phyloP scores from a whole-genome alignment of 192 early-diverging fungal species.

The Kappamyces sp. region DNA sequence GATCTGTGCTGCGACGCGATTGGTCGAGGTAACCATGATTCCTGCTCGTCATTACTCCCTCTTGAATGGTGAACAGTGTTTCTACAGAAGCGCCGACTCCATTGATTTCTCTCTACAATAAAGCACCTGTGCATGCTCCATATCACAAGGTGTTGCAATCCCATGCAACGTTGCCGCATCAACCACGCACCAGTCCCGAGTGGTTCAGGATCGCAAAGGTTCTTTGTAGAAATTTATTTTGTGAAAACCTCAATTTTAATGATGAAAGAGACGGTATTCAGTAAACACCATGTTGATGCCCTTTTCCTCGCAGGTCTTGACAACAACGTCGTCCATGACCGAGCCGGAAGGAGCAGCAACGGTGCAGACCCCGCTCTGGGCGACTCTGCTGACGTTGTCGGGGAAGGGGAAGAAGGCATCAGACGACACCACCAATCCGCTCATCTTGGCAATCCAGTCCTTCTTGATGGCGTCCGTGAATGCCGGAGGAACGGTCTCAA shows the following conservation, averaged over 20 bases:
- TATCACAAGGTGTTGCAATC: too few species aligned
- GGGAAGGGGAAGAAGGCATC: slow-evolving; percentile 99
- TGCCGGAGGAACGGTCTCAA: slow-evolving; percentile 70
- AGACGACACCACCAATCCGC: slow-evolving; percentile 77
- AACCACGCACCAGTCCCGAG: too few species aligned
- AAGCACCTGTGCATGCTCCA: too few species aligned
- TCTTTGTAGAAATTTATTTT: too few species aligned
- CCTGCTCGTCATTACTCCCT: too few species aligned
- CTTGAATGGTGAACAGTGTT: too few species aligned
- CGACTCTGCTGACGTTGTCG: slow-evolving; percentile 87
- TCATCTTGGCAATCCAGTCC: slow-evolving; percentile 63
- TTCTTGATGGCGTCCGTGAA: slow-evolving; percentile 76
- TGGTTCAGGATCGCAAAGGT: too few species aligned
- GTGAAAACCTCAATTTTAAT: slow-evolving; percentile 46
- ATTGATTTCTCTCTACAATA: too few species aligned
- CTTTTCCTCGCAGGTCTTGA: slow-evolving; percentile 74
- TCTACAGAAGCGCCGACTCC: too few species aligned
- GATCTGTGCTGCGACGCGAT: too few species aligned
- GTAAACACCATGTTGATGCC: slow-evolving; percentile 84
- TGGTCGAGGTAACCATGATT: too few species aligned
- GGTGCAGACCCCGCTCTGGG: slow-evolving; percentile 75
- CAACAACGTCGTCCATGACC: slow-evolving; percentile 80
- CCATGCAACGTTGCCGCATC: too few species aligned
- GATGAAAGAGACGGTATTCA: slow-evolving; percentile 90
- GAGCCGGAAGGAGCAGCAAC: slow-evolving; percentile 90